Percentiles rank a stretch among this genome's conserved stretches.
phyloP scores from a whole-genome alignment of 1,139 yeast genomes.

The Wickerhamomyces sp. region DNA sequence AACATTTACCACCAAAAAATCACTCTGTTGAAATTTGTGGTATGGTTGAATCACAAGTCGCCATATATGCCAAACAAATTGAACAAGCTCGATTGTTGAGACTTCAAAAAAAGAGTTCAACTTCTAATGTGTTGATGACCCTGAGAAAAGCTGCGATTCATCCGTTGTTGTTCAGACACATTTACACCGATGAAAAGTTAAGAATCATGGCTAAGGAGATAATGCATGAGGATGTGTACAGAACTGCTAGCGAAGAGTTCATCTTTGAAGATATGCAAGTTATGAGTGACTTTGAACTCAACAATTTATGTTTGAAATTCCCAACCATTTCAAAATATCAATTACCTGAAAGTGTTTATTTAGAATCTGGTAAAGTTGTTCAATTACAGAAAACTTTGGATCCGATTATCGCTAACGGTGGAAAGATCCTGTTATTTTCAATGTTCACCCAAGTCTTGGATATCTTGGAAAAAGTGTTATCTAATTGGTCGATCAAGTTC shows the following conservation, averaged over 20 bases:
- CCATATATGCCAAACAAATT: slow-evolving; percentile 57
- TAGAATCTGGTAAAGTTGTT: slow-evolving; percentile 73
- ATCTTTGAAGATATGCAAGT: slow-evolving; percentile 92
- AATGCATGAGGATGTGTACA: slow-evolving; percentile 75
- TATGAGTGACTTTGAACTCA: slow-evolving; percentile 91
- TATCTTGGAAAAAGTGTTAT: slow-evolving; percentile 72
- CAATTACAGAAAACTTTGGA: slow-evolving; percentile 56
- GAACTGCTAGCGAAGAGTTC: slow-evolving; percentile 64
- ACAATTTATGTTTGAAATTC: slow-evolving; percentile 66
- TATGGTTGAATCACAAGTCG: slow-evolving; percentile 50
- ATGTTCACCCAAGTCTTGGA: slow-evolving; percentile 90
- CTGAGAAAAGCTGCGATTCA: slow-evolving; percentile 73
- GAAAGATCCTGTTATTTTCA: slow-evolving; percentile 80
- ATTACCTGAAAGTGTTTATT: slow-evolving; percentile 53
- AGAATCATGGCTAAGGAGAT: slow-evolving; percentile 69
- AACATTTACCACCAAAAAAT: slow-evolving; percentile 76
- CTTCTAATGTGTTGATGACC: slow-evolving; percentile 58
- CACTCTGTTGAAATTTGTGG: slow-evolving; percentile 63
- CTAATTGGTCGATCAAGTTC: slow-evolving; percentile 63
- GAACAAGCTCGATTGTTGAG: slow-evolving; percentile 43
- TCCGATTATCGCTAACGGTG: slow-evolving; percentile 46
- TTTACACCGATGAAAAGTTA: slow-evolving; percentile 51
- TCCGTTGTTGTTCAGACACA: slow-evolving; percentile 62
- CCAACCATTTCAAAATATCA: slow-evolving; percentile 58
- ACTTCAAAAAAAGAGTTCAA: slow-evolving; percentile 42